Percentiles rank a stretch among this genome's conserved stretches.
These are phyloP conservation scores for Boletus pseudo-olivaceus DNA, from an alignment of 768 basidiomycete species.

Conservation along the genomic window DNA sequence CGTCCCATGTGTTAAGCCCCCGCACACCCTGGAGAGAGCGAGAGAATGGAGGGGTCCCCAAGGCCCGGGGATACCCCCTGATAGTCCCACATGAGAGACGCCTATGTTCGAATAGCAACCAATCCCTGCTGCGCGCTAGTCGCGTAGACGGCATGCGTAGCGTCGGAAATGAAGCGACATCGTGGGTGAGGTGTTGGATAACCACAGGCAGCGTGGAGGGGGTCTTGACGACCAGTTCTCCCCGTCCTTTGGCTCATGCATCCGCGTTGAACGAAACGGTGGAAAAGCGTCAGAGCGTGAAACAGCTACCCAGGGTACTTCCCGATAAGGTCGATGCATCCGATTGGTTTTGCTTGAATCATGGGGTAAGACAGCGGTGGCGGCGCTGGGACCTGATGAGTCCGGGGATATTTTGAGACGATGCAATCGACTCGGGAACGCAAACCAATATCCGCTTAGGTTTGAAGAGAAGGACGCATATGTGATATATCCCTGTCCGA, in stretches of 20 bases:
- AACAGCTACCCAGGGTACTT: background rate
- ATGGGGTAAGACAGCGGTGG: background rate
- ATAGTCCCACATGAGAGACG: slow-evolving; percentile 8
- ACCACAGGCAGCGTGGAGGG: background rate
- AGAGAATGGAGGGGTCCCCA: slow-evolving; percentile 6
- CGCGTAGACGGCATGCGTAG: background rate
- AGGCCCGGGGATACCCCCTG: slow-evolving; percentile 13
- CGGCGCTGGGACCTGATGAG: background rate
- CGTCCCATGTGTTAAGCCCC: slow-evolving; percentile 18
- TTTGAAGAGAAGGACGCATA: slow-evolving; percentile 5
- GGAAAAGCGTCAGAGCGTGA: background rate
- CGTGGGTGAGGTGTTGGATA: background rate
- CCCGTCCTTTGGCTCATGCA: background rate
- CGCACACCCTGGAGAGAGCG: slow-evolving; percentile 10
- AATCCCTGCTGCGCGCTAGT: slow-evolving; percentile 1
- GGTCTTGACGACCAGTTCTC: background rate
- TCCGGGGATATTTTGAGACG: background rate
- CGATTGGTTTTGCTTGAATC: background rate
- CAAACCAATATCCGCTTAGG: slow-evolving; percentile 1
- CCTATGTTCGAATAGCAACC: background rate
- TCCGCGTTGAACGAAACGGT: background rate
- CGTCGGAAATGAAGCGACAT: slow-evolving; percentile 21
- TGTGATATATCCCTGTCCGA: background rate
- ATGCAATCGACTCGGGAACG: background rate
- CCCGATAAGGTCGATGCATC: background rate